Conservation (phyloP, 305 asterid species). For the Solanum hybrid region DNA sequence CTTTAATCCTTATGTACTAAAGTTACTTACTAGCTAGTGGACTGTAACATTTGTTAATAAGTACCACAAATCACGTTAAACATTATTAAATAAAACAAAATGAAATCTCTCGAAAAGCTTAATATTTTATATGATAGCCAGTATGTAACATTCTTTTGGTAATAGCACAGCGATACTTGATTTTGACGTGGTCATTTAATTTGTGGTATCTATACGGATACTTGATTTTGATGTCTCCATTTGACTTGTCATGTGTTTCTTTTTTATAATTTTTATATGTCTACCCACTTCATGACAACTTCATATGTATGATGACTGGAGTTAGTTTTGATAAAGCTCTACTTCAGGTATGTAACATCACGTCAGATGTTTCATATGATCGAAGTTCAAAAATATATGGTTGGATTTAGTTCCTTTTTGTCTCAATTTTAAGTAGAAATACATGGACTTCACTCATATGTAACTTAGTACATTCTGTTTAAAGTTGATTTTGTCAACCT, state of each 20-base stretch:
- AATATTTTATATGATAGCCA: background rate
- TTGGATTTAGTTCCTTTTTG: background rate
- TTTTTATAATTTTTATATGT: no score
- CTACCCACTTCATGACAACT: background rate
- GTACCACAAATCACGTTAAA: background rate
- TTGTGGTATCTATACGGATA: background rate
- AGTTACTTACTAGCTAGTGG: background rate
- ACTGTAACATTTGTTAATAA: background rate
- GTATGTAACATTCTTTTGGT: background rate
- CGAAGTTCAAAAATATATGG: background rate
- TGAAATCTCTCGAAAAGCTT: background rate
- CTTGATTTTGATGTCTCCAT: background rate
- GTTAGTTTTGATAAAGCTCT: background rate
- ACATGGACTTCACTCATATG: no score
- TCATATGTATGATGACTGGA: rapidly evolving
- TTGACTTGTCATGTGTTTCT: no score
- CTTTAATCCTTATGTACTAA: background rate
- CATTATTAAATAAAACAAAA: background rate
- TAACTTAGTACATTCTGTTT: no score
- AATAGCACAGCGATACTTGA: background rate
- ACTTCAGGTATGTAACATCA: no score
- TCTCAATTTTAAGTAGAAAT: background rate
- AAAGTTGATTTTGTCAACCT: no score
- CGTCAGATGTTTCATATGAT: no score
- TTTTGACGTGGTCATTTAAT: background rate